Base-by-base conservation (phyloP, 1,284 basidiomycete species). In the Ceratobasidium sp. region DNA sequence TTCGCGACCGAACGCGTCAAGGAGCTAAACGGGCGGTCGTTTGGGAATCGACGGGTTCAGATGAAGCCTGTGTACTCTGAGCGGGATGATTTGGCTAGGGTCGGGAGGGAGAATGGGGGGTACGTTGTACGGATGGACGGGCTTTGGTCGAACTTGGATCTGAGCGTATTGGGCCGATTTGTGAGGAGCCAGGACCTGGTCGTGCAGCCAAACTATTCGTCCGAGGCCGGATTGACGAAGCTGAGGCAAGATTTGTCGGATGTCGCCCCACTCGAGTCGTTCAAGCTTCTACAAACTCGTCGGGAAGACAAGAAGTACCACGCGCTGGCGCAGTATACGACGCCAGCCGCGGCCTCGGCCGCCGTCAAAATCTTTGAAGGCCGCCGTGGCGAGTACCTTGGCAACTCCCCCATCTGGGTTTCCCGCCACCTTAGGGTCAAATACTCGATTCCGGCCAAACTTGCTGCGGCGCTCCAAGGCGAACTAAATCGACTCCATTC, bases 261-360 rank as follows among this genome's bases (percentile, higher is more conserved):
- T 31, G 29, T 62, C 19, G 74, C 64, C 11, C 58, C 58, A 1
- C 66, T 75, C n/a, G 74, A 75, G 41, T 69, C 74, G 34, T 75
- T 69, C 59, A 41, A 62, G 11, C 41, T 75, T 11, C 19, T 61
- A 3, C 43, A 37, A 13, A 31, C 34, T 46, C 22, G 61, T 7
- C 46, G 34, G n/a, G 64, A 59, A n/a, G 64, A 68, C 43, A 6
- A 39, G 31, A 75, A 75, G 41, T 31, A 37, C 34, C 53, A 61
- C 11, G 74, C 56, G 9, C 2, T 71, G 1, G 74, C 74, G 51
- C 74, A 63, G 58, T 75, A 69, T 41, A 61, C 74, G 19, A 65
- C 65, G 14, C 64, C 65, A 7, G 46, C 54, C 4, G 65, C 61
- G 2, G 74, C 74, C 0, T 46, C 61, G 13, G 66, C 63, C 5